Base-by-base conservation (phyloP, 2,329 filamentous ascomycete species). In the Clarireedia hainanense region DNA sequence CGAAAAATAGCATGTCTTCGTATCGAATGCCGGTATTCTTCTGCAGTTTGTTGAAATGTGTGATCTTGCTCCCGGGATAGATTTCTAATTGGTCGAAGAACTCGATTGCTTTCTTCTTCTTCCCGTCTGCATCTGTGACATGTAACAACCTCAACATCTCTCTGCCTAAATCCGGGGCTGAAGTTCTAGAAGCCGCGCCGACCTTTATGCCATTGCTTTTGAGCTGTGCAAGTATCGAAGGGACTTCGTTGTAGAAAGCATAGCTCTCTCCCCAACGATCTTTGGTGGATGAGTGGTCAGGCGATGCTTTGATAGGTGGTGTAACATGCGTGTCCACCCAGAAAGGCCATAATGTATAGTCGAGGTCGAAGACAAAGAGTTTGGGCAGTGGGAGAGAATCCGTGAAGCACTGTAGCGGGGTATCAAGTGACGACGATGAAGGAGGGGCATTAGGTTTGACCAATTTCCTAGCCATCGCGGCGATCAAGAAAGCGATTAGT, bases 331-430 rank as follows among this genome's bases (percentile, higher is more conserved):
- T 96, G 75, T 97, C 94, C 1, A 95, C 86, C 92, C 92, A 97
- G 74, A 96, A 96, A 4, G 91, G 91, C 94, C 92, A 97, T n/a
- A 97, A 79, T 0, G 94, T 97, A 77, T 96, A 97, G 77, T 97
- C 92, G 60, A 97, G 83, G 71, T 97, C 94, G 74, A 97, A 96
- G 61, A 94, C 88, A 65, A 97, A 80, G 63, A 96, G 79, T 59
- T 85, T 67, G 2, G 67, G 67, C 15, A 69, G 65, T 42, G 80
- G 50, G 34, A 65, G 58, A 4, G 57, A 64, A 54, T 69, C 64
- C 27, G 59, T 50, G n/a, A 68, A 62, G 5, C 60, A 63, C 4
- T 62, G 59, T 55, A 65, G 66, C 17, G 63, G 59, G 36, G 60
- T 58, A 40, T 55, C 57, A 20, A 43, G 45, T 23, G 56, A 30